These are phyloP conservation scores for Plasmodium reichenowi DNA, from an alignment of 169 alveolate genomes.

Conservation along the genomic window DNA sequence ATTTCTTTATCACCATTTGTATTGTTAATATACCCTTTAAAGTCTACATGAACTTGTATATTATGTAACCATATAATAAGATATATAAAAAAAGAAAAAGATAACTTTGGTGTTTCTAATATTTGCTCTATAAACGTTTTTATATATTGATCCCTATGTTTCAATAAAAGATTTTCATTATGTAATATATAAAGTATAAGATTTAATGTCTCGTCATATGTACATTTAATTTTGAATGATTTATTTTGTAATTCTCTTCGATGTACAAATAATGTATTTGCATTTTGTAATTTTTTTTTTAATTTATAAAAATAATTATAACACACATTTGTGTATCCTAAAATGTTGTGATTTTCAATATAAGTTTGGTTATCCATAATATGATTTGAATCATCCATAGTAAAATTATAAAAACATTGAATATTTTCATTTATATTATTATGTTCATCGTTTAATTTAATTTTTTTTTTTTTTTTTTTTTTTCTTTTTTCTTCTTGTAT, in stretches of 20 bases:
- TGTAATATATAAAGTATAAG: constrained; percentile 53
- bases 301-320: constrained; percentile 51
- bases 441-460: background rate
- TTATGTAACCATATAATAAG: constrained; percentile 61
- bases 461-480: background rate
- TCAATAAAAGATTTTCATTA: constrained; percentile 56
- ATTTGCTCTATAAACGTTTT: constrained; percentile 72
- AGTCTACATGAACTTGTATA: constrained; percentile 46
- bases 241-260: constrained; percentile 41
- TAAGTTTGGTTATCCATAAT: no score
- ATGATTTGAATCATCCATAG: background rate
- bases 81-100: constrained; percentile 73
- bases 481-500: constrained; percentile 37
- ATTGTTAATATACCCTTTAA: constrained; percentile 63
- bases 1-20: constrained; percentile 6
- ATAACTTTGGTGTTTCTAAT: constrained; percentile 61
- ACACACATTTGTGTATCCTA: constrained; percentile 48
- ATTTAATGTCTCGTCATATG: constrained; percentile 67
- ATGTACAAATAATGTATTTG: constrained; percentile 7
- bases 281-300: constrained; percentile 42
- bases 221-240: constrained; percentile 33
- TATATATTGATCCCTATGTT: constrained; percentile 65
- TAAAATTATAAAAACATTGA: background rate
- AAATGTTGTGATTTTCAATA: background rate
- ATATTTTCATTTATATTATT: no score